Conservation (phyloP, 2,329 filamentous ascomycete species). For the Aspergillus fijiensis region DNA sequence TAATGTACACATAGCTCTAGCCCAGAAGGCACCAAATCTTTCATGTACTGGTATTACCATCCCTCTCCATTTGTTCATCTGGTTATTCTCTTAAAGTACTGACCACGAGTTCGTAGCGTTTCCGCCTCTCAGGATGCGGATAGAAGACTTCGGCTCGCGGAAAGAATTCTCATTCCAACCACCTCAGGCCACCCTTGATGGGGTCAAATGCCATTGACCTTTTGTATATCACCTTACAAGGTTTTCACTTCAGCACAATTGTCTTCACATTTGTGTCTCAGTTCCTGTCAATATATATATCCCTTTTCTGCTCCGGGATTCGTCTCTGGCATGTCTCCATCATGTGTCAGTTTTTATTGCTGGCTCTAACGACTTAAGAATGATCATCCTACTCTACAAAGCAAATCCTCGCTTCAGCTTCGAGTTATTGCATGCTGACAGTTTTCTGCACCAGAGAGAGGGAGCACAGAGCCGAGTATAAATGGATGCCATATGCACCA, state of each 20-base stretch:
- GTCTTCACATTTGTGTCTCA: too few species aligned
- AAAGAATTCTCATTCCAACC: not conserved
- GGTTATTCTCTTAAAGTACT: not conserved
- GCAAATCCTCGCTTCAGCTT: not conserved
- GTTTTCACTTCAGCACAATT: too few species aligned
- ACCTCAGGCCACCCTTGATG: not conserved
- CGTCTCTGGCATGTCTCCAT: not conserved
- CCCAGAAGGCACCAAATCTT: not conserved
- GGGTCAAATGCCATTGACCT: too few species aligned
- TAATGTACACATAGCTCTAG: not conserved
- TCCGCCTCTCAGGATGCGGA: not conserved
- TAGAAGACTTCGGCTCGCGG: not conserved
- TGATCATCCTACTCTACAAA: not conserved
- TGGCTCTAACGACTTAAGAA: not conserved
- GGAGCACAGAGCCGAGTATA: not conserved
- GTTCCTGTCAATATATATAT: too few species aligned
- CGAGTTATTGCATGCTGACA: not conserved
- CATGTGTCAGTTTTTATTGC: not conserved
- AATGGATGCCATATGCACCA: not conserved
- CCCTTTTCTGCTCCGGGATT: not conserved
- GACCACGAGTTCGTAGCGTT: not conserved
- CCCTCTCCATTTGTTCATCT: not conserved
- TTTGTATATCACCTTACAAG: too few species aligned
- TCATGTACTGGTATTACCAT: not conserved
- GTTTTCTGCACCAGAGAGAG: not conserved